Evolutionary conservation across 1,284 basidiomycete species (phyloP), one percentile per base, ranked within the genome.

Genomic region (Chiua sp.): DNA sequence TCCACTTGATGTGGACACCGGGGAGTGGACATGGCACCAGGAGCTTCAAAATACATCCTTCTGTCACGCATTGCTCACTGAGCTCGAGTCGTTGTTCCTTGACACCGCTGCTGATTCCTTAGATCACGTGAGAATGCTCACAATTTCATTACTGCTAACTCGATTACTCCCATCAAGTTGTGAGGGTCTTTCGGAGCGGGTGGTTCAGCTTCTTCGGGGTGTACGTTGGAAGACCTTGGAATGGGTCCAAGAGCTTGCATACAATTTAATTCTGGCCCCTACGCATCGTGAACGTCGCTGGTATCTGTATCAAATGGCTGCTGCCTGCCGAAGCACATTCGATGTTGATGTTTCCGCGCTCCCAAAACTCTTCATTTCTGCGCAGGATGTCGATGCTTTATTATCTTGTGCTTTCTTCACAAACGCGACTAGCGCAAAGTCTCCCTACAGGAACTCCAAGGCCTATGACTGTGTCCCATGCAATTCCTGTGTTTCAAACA

Each of bases 271-370:
- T 37, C 16, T 37, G 35, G 13, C 8, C 13, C 35, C 35, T 13
- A 37, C 13, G 16, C 12, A 12, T 11, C 7, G 15, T 3, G 13
- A 13, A 12, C 35, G 35, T 37, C 35, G 35, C 35, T 5, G 15
- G 35, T 37, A 12, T 37, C 35, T 37, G 35, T 16, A 37, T 37
- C 71, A 76, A 42, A 72, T 74, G 44, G 78, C 77, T 1, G 69
- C 70, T 3, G 75, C 72, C 20, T 83, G 82, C 63, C 70, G 76
- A 20, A 66, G 70, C 3, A 82, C 80, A 0, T 82, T 72, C 42
- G 75, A 78, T 57, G 75, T 77, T 7, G 75, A 75, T 53, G 20
- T 53, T 2, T n/a, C 54, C 2, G 59, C 69, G 50, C 20, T 71
- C 0, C 1, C 6, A 8, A 12, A 20, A 1, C 61, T 78, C 0